Evolutionary conservation across 352 stramenopile genomes (phyloP).

Genomic region (Globisporangium paddicum): DNA sequence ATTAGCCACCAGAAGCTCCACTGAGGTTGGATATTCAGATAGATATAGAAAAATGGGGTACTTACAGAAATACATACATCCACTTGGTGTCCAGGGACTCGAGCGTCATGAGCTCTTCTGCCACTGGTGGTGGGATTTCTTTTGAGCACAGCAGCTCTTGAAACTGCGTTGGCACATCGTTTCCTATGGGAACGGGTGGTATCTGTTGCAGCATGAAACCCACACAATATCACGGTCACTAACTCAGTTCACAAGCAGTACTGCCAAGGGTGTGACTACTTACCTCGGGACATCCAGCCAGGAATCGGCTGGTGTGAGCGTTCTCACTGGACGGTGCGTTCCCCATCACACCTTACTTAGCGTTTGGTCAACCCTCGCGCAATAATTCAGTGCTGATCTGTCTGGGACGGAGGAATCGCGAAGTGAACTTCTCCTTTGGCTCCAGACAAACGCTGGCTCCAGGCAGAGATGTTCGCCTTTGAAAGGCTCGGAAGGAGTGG

Average conservation of each 20-base stretch:
- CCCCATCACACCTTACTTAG: constrained; percentile 35
- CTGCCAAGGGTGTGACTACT: too few species aligned
- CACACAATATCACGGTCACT: too few species aligned
- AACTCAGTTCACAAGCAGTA: too few species aligned
- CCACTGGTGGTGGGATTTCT: constrained; percentile 18
- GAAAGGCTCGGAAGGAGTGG: not conserved
- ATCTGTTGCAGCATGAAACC: constrained; percentile 42
- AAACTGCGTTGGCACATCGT: constrained; percentile 41
- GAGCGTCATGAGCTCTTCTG: constrained; percentile 34
- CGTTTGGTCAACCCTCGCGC: not conserved
- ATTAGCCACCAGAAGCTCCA: not conserved
- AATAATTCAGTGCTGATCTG: not conserved
- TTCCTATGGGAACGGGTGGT: constrained; percentile 28
- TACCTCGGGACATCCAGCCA: constrained; percentile 59
- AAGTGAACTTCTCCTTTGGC: constrained; percentile 1
- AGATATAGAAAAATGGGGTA: not conserved
- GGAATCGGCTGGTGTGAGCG: constrained; percentile 30
- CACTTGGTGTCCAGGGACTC: constrained; percentile 62
- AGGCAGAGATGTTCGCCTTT: not conserved
- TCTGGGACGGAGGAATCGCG: constrained; percentile 1
- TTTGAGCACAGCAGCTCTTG: constrained; percentile 35
- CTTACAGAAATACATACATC: constrained; percentile 67
- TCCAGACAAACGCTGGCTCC: not conserved
- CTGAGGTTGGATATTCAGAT: not conserved
- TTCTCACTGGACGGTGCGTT: constrained; percentile 38